Base-by-base conservation (phyloP, 2,329 filamentous ascomycete genomes). In the Colletotrichum neosansevieriae region DNA sequence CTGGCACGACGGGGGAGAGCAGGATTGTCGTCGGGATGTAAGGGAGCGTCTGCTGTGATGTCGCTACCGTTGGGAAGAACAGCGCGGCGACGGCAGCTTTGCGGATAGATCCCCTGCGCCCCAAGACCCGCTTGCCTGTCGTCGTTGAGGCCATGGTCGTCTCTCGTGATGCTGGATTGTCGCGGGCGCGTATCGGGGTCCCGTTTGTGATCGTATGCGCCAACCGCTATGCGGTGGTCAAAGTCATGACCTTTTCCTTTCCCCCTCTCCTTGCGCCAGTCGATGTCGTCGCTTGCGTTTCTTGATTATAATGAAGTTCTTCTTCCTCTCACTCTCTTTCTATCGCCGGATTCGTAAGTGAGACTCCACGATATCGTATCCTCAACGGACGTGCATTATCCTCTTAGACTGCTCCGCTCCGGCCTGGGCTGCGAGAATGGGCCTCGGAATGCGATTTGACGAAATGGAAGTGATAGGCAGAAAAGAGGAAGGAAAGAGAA, bases 11-110 rank as follows among this genome's bases (percentile, higher is more conserved):
- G 65, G 79, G 75, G 6, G 86, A 83, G 51, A 89, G 84, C 66
- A 95, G 86, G 59, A 97, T 85, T 34, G 87, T 89, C 0, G 94
- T 94, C 3, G 93, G 92, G 63, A 90, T 89, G 81, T 97, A 97
- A 29, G 93, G 94, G 59, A 94, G 85, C 56, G 77, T 78, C 73
- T 84, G 81, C 58, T 84, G 82, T 6, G 78, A 74, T 42, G 75
- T 71, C 19, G 47, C 69, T 19, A 60, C 21, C 13, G 64, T 50
- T 3, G 64, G 44, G 24, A 70, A 34, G n/a, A 71, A 47, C 60
- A 71, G 53, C n/a, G 64, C 63, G 3, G 59, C 53, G 38, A 60
- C 47, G 17, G 61, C 24, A 29, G 45, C 17, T 29, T 21, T 69
- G 11, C 59, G 68, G 21, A 40, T 54, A 47, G 61, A 38, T 60